Conservation (phyloP, 140 eudicot genomes). For the Senecio squalidus region DNA sequence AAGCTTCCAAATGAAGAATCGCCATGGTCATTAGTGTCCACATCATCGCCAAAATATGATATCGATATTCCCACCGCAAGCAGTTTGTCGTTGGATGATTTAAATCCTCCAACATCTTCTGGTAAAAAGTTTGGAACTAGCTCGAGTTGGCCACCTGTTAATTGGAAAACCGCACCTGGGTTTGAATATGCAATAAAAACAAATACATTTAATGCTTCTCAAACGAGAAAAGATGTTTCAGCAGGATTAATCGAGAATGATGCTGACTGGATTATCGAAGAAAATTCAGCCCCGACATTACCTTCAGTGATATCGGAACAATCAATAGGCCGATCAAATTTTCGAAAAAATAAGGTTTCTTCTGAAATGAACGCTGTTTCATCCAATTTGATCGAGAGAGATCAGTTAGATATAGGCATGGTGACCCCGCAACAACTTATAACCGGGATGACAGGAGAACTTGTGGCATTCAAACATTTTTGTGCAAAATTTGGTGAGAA, state of each 20-base stretch:
- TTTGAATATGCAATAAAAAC: constrained; percentile 32
- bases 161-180: constrained; percentile 89
- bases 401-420: constrained; percentile 21
- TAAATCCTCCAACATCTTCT: constrained; percentile 20
- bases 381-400: constrained; percentile 20
- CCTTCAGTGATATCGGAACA: constrained; percentile 24
- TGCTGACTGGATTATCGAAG: constrained; percentile 25
- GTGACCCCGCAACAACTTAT: constrained; percentile 5
- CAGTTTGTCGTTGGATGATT: constrained; percentile 27
- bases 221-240: constrained; percentile 7
- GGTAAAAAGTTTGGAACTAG: constrained; percentile 28
- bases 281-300: constrained; percentile 8
- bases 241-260: constrained; percentile 11
- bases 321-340: constrained; percentile 3
- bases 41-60: constrained; percentile 26
- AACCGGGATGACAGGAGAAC: constrained; percentile 4
- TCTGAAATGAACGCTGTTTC: not conserved
- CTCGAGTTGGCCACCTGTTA: constrained; percentile 85
- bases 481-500: not conserved
- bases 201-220: constrained; percentile 11
- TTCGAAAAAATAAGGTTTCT: not conserved
- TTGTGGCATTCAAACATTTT: constrained; percentile 8
- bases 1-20: constrained; percentile 76
- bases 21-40: constrained; percentile 48
- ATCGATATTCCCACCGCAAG: constrained; percentile 18